These are phyloP conservation scores for Microbotryum silenes-acaulis DNA, from an alignment of 1,284 basidiomycete genomes.

Conservation along the genomic window DNA sequence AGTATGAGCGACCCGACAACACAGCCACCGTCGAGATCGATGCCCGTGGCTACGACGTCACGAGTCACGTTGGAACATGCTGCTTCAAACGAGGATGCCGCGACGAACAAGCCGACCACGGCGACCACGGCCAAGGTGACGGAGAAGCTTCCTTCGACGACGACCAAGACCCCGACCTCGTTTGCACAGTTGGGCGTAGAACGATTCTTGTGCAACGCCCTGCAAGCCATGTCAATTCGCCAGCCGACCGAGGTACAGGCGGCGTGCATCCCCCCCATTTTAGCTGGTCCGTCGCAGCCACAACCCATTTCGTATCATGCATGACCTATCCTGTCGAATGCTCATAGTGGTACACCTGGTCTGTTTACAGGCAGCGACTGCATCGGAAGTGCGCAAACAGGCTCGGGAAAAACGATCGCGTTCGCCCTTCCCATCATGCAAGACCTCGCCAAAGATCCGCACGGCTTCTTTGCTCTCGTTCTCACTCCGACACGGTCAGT, in stretches of 20 bases:
- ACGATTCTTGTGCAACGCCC: conserved; percentile 57
- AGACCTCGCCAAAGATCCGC: conserved; percentile 76
- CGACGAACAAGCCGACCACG: too few relatives aligned
- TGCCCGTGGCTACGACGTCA: too few relatives aligned
- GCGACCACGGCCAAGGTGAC: too few relatives aligned
- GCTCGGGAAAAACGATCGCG: conserved; percentile 94
- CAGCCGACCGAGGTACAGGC: conserved; percentile 82
- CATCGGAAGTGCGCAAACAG: conserved; percentile 95
- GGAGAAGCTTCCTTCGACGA: not conserved
- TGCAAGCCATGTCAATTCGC: conserved; percentile 75
- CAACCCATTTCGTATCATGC: conserved; percentile 32
- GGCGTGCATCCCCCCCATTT: conserved; percentile 78
- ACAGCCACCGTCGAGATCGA: too few relatives aligned
- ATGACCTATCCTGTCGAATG: too few relatives aligned
- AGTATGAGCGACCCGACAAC: too few relatives aligned
- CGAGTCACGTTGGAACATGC: too few relatives aligned
- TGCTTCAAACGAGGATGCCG: too few relatives aligned
- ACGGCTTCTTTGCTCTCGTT: conserved; percentile 86
- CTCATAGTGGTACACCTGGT: too few relatives aligned
- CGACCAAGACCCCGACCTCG: conserved; percentile 10
- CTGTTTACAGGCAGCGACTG: conserved; percentile 65
- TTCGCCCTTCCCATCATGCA: conserved; percentile 95
- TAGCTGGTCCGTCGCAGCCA: conserved; percentile 54
- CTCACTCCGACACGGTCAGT: conserved; percentile 84
- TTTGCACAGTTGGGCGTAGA: conserved; percentile 72